Percentiles rank a stretch among this genome's conserved stretches.
Evolutionary conservation across 148 eudicot species (phyloP).

Genomic region (Vaccinium macrocarpon): DNA sequence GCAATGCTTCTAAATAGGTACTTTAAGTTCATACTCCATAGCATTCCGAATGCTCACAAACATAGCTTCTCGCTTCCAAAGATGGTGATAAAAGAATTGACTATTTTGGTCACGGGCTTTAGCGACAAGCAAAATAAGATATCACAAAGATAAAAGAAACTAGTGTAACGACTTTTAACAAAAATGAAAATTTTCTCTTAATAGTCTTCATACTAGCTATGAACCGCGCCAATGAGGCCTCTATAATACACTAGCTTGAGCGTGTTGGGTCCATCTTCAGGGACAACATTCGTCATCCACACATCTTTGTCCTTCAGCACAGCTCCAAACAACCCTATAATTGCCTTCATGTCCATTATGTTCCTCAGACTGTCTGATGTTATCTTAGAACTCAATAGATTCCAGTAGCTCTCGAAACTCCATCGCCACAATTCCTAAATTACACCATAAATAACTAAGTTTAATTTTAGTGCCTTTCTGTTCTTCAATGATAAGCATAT

Average conservation of each 20-base stretch:
- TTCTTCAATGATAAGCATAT: neutral
- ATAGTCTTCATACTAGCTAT: slow-evolving; percentile 66
- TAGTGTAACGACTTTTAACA: neutral
- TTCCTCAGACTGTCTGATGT: slow-evolving; percentile 73
- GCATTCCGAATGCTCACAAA: too few relatives aligned
- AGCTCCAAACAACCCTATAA: slow-evolving; percentile 93
- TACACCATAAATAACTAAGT: slow-evolving; percentile 9
- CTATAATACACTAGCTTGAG: too few relatives aligned
- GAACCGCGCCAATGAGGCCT: slow-evolving; percentile 75
- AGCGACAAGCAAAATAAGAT: too few relatives aligned
- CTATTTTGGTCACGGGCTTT: too few relatives aligned
- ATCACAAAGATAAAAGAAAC: too few relatives aligned
- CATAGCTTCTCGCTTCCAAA: neutral
- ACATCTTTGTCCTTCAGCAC: slow-evolving; percentile 85
- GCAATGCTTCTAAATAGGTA: slow-evolving; percentile 49
- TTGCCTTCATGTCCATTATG: slow-evolving; percentile 96
- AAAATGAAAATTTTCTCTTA: neutral
- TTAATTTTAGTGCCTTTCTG: neutral
- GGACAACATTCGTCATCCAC: slow-evolving; percentile 97
- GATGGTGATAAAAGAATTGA: neutral
- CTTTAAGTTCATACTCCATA: neutral
- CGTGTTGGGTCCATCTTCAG: slow-evolving; percentile 97
- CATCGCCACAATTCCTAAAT: slow-evolving; percentile 76
- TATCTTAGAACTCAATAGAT: slow-evolving; percentile 69
- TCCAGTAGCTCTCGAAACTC: slow-evolving; percentile 86